Base-by-base conservation (phyloP, 2,329 filamentous ascomycete genomes). In the Cordyceps cicadae region DNA sequence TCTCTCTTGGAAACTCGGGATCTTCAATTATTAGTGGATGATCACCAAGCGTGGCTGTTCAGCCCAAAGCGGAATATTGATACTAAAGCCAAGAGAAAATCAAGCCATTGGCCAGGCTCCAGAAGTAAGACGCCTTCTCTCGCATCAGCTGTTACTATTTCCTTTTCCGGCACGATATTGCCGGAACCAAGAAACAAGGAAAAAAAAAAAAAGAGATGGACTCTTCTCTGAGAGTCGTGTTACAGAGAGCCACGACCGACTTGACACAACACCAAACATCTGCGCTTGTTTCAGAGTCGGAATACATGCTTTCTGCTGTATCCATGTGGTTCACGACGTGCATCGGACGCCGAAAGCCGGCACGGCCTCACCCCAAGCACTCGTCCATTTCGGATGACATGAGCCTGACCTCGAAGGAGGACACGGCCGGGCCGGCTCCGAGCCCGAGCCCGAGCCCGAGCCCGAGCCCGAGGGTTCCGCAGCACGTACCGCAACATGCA, bases 401-500 rank as follows among this genome's bases (percentile, higher is more conserved):
- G 17, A 21, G 19, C 1, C 5, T 21, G 39, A 39, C 54, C 11
- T 26, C 15, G 15, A 26, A 37, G 15, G 55, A 59, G 32, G 49
- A 59, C 8, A 14, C 9, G n/a, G 43, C 41, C 5, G 24, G 21
- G 26, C 12, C 49, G 29, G n/a, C 32, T 29, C 32, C 39, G 5
- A 52, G 7, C n/a, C 37, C 48, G n/a, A 50, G 12, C 5, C 61
- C 46, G 39, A 37, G 46, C n/a, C 32, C 39, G 5, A 52, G 7
- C n/a, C 37, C 48, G n/a, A 50, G 12, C 5, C 61, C 46, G 39
- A 37, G 46, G 32, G 43, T 69, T 11, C 78, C 78, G 3, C 73
- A 67, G n/a, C 72, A 79, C 61, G 76, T 77, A 1, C 78, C 78
- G 3, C 73, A 67, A n/a, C 72, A 79, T 61, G 76, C 77, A 1